A percentile compares a stretch with the other conserved stretches of the same genome.
phyloP scores from a whole-genome alignment of 2,329 filamentous ascomycete species.

The Bipolaris gigantea region DNA sequence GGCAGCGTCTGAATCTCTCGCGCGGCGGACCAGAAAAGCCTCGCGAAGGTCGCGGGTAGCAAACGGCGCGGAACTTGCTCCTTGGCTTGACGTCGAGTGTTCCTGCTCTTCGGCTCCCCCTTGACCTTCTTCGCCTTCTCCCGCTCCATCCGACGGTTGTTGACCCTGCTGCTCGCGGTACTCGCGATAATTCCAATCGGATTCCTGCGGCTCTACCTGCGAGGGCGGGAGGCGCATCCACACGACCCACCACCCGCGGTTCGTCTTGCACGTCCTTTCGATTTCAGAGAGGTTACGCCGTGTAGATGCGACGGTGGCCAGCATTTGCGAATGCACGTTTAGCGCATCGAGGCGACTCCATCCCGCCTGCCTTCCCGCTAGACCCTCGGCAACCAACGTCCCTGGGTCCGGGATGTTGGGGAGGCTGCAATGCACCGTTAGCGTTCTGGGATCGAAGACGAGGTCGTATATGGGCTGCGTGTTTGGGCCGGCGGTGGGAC shows the following conservation, averaged over 20 bases:
- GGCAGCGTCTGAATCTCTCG: slow-evolving; percentile 32
- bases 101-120: too few relatives aligned
- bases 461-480: slow-evolving; percentile 60
- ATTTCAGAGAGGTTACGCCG: slow-evolving; percentile 50
- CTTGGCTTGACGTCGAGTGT: slow-evolving; percentile 2
- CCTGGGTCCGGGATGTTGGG: slow-evolving; percentile 64
- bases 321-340: slow-evolving; percentile 62
- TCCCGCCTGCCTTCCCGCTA: slow-evolving; percentile 12
- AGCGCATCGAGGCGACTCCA: slow-evolving; percentile 63
- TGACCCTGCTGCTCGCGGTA: background rate
- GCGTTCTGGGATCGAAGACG: slow-evolving; percentile 60
- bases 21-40: slow-evolving; percentile 49
- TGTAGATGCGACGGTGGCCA: slow-evolving; percentile 59
- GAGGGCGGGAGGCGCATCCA: slow-evolving; percentile 59
- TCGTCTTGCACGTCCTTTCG: slow-evolving; percentile 65
- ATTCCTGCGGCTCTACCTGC: background rate
- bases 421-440: slow-evolving; percentile 63
- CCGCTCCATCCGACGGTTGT: slow-evolving; percentile 3
- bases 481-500: slow-evolving; percentile 35
- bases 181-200: background rate
- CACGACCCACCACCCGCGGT: slow-evolving; percentile 67
- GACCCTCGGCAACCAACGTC: slow-evolving; percentile 46
- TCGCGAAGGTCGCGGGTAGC: slow-evolving; percentile 42
- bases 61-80: slow-evolving; percentile 21
- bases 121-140: too few relatives aligned